phyloP scores from a whole-genome alignment of 495 filamentous ascomycete species.

The Usnea hakonensis region DNA sequence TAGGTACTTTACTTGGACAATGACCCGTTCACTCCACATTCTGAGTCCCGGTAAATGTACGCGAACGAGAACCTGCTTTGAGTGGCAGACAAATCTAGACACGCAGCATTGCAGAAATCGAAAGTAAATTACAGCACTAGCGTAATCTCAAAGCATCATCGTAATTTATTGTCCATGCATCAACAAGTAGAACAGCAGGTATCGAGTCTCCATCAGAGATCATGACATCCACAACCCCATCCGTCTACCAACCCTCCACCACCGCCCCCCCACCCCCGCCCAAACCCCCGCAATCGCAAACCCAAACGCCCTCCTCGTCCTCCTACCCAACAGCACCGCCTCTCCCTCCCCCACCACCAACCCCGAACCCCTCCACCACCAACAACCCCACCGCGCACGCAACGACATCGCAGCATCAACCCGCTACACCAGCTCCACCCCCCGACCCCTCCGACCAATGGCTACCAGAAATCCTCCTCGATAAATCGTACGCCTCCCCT shows the following conservation, averaged over 20 bases:
- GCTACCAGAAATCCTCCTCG: constrained; percentile 61
- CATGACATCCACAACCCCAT: not conserved
- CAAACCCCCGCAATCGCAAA: constrained; percentile 18
- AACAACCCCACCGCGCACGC: not conserved
- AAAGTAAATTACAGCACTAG: not conserved
- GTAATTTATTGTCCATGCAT: constrained; percentile 7
- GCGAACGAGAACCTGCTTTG: not conserved
- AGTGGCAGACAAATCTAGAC: not conserved
- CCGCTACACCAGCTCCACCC: too few species aligned
- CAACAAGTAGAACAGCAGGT: not conserved
- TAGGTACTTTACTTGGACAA: too few species aligned
- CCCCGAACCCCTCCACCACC: not conserved
- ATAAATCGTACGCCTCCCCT: constrained; percentile 65
- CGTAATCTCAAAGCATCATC: constrained; percentile 2
- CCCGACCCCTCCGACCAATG: constrained; percentile 35
- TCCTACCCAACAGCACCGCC: constrained; percentile 13
- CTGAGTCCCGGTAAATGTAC: too few species aligned
- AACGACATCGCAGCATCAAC: not conserved
- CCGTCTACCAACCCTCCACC: too few species aligned
- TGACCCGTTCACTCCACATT: too few species aligned
- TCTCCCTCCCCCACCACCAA: constrained; percentile 10
- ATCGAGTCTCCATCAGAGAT: too few species aligned
- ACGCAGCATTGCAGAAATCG: not conserved
- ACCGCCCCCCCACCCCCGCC: constrained; percentile 16
- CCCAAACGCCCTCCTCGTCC: not conserved